A percentile compares a stretch with the other conserved stretches of the same genome.
These are phyloP conservation scores for Penicillium hesseltinei DNA, from an alignment of 2,329 filamentous ascomycete genomes.

Conservation along the genomic window DNA sequence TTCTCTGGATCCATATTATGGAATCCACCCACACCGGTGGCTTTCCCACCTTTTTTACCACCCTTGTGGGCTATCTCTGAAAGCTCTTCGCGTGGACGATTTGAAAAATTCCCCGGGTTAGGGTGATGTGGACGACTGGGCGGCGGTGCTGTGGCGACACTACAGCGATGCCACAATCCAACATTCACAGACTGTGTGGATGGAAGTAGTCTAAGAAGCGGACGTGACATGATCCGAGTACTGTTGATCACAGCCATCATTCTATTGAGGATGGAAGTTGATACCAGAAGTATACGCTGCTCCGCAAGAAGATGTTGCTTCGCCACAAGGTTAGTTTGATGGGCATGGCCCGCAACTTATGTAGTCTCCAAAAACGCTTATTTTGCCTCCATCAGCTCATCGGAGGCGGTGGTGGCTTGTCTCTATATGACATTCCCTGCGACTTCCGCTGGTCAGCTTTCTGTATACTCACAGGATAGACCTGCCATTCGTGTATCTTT, in stretches of 20 bases:
- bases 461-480: neutral
- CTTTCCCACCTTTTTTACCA: conserved; percentile 30
- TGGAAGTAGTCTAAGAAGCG: conserved; percentile 6
- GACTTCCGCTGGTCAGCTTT: neutral
- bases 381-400: conserved; percentile 4
- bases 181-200: conserved; percentile 1
- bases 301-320: neutral
- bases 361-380: neutral
- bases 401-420: neutral
- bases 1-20: conserved; percentile 31
- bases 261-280: neutral
- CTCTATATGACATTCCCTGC: neutral
- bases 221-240: conserved; percentile 5
- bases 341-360: neutral
- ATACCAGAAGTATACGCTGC: neutral
- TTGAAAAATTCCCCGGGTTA: conserved; percentile 38
- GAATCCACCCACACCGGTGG: conserved; percentile 27
- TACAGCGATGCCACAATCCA: conserved; percentile 5
- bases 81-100: conserved; percentile 29
- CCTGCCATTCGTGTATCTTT: neutral
- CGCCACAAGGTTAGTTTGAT: neutral
- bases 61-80: conserved; percentile 27
- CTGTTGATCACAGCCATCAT: neutral
- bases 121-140: conserved; percentile 20
- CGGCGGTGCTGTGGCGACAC: conserved; percentile 17